These are phyloP conservation scores for Tylopilus cervinicoccineus DNA, from an alignment of 768 basidiomycete genomes.

Conservation along the genomic window DNA sequence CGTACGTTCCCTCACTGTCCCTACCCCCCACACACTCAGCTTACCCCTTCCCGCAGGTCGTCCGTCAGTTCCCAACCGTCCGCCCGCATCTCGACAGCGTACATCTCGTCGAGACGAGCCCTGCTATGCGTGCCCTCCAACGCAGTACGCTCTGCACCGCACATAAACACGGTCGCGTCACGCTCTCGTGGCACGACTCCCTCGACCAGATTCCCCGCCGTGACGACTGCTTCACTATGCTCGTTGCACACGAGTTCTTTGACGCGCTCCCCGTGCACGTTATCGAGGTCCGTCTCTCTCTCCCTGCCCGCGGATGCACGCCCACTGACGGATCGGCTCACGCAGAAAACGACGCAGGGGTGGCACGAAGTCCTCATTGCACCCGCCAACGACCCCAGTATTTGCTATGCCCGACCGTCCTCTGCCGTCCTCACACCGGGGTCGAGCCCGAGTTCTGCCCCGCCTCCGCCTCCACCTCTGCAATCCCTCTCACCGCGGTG, in stretches of 20 bases:
- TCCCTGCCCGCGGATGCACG: not conserved
- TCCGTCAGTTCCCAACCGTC: conserved; percentile 43
- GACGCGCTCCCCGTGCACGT: conserved; percentile 93
- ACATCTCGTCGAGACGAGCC: conserved; percentile 80
- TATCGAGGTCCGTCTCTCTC: conserved; percentile 56
- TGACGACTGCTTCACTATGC: conserved; percentile 63
- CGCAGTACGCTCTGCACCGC: conserved; percentile 41
- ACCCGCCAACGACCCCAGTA: conserved; percentile 37
- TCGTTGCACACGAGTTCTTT: conserved; percentile 96
- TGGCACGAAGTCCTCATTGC: conserved; percentile 86
- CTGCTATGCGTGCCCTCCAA: conserved; percentile 62
- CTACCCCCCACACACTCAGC: not conserved
- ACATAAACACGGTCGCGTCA: conserved; percentile 29
- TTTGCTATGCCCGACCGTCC: conserved; percentile 23
- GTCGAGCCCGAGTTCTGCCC: no score
- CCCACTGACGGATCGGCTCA: not conserved
- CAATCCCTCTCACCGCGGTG: conserved; percentile 37
- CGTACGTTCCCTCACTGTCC: conserved; percentile 43
- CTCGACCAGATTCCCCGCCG: conserved; percentile 60
- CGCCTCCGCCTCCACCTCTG: not conserved
- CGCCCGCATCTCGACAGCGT: conserved; percentile 42
- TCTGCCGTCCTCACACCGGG: conserved; percentile 9
- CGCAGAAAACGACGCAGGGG: conserved; percentile 69
- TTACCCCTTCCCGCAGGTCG: conserved; percentile 36
- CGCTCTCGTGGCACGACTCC: conserved; percentile 67